Percentiles rank a stretch among this genome's conserved stretches.
Evolutionary conservation across 495 filamentous ascomycete genomes (phyloP).

Genomic region (Wilcoxina mikolae): DNA sequence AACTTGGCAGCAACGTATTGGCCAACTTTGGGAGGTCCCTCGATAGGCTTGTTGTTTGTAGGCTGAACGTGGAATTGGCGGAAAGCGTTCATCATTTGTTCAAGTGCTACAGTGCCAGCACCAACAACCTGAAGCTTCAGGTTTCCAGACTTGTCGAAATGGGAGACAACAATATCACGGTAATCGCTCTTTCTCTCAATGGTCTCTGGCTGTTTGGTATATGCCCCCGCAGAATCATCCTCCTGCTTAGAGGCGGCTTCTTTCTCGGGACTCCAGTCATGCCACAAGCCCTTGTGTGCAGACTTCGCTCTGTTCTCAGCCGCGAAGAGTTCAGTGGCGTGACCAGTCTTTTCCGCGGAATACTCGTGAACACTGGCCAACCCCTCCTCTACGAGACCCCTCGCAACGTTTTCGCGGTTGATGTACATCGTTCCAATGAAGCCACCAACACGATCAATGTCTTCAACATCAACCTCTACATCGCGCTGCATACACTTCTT

Average conservation of each 20-base stretch:
- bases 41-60: constrained; percentile 53
- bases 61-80: constrained; percentile 66
- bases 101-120: constrained; percentile 43
- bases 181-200: constrained; percentile 64
- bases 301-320: constrained; percentile 83
- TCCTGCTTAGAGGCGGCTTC: constrained; percentile 39
- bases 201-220: constrained; percentile 15
- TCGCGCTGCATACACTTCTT: constrained; percentile 83
- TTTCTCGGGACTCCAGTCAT: constrained; percentile 71
- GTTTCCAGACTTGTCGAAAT: constrained; percentile 59
- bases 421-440: constrained; percentile 93
- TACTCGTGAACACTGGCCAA: constrained; percentile 81
- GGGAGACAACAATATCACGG: constrained; percentile 78
- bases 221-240: constrained; percentile 31
- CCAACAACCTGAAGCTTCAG: constrained; percentile 84
- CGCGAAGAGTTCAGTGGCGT: constrained; percentile 69
- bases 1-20: constrained; percentile 84
- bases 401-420: constrained; percentile 92
- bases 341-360: constrained; percentile 88
- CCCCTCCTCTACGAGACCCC: constrained; percentile 84
- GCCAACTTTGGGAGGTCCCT: constrained; percentile 72
- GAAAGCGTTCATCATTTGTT: constrained; percentile 77
- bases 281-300: constrained; percentile 74
- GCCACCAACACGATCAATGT: constrained; percentile 87
- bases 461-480: constrained; percentile 89